Evolutionary conservation across 2,329 filamentous ascomycete genomes (phyloP), one percentile per base, ranked within the genome.

Genomic region (Alternaria gansuensis): DNA sequence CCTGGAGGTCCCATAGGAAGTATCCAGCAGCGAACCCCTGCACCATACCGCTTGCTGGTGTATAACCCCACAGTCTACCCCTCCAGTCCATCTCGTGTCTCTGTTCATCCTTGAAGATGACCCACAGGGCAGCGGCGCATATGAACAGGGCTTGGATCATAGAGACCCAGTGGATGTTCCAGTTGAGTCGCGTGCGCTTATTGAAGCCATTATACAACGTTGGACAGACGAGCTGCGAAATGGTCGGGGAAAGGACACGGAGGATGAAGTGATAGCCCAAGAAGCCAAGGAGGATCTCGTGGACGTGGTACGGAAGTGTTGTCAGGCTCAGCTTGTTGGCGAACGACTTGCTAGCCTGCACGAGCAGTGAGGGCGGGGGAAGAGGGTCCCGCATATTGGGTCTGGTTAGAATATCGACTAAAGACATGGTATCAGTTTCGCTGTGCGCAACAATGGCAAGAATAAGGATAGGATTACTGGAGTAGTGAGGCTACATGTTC

Each of bases 81-180:
- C 88, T 83, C 82, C 85, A 88, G 69, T 87, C 82, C 86, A 91
- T 90, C 52, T 80, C 79, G 67, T 80, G 82, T 60, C 91, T 84
- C 75, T 95, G 90, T 44, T 75, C 78, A 74, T 95, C 91, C 44
- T 74, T 79, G 51, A 71, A 71, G 77, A 93, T 90, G 51, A 91
- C 85, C 83, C 87, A 93, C 11, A 94, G 78, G 13, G 90, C 90
- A 14, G 93, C 80, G 54, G 68, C 75, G 74, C 89, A 91, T 79
- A 95, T 91, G 62, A 92, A 81, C 29, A 84, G 79, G 68, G 88
- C 89, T 81, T 95, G 92, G 49, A 91, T 81, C 71, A 95, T 84
- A 39, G 90, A 93, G 23, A 94, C 91, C 62, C 93, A 89, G 76
- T 94, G 92, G n/a, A 92, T 88, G 75, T 95, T 86, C 91, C 92